Percentiles rank a stretch among this genome's conserved stretches.
Evolutionary conservation across 257 asterid species (phyloP).

Genomic region (Solanum boliviense): DNA sequence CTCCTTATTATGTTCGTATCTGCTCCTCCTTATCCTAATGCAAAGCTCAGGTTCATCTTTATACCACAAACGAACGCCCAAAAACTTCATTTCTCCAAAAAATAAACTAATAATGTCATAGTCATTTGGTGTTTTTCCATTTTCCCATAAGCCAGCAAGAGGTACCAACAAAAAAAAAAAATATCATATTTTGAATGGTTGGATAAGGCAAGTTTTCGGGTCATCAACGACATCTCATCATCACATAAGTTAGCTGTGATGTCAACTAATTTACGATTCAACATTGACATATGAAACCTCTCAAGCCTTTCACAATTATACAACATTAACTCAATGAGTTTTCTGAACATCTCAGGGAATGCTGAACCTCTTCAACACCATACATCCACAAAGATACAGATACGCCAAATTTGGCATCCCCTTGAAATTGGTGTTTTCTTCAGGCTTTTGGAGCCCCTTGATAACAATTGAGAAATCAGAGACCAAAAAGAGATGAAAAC

Average conservation of each 20-base stretch:
- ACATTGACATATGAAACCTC: no score
- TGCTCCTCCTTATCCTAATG: no score
- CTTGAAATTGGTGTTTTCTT: no score
- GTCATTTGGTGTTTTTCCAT: neutral
- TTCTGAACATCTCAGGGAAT: no score
- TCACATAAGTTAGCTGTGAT: neutral
- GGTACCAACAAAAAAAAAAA: neutral
- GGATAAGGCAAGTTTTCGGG: neutral
- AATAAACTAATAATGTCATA: no score
- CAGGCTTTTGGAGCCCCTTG: no score
- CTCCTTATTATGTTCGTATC: neutral
- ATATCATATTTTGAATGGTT: neutral
- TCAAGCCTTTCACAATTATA: no score
- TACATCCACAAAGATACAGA: no score
- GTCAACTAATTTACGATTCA: neutral
- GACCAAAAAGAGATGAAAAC: neutral
- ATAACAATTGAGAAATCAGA: neutral
- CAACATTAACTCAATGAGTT: no score
- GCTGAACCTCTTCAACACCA: no score
- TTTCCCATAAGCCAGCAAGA: neutral
- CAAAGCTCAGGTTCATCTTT: neutral
- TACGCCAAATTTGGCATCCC: no score
- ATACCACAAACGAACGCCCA: neutral
- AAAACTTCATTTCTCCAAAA: neutral
- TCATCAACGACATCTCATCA: neutral